phyloP scores from a whole-genome alignment of 2,329 filamentous ascomycete genomes.

The Colletotrichum sp. region DNA sequence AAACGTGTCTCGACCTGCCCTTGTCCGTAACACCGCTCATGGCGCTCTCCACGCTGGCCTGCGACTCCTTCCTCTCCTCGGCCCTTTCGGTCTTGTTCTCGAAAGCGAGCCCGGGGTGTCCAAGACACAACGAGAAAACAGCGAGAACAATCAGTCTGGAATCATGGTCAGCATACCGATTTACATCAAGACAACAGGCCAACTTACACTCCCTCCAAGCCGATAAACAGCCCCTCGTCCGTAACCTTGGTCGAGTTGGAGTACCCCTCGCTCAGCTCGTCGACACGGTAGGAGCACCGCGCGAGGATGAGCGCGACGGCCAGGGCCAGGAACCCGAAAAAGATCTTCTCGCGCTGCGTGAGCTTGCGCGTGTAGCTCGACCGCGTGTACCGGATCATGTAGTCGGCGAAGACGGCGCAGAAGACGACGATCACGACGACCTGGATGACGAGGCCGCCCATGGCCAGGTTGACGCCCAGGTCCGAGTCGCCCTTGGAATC shows the following conservation, averaged over 20 bases:
- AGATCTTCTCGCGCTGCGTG: conserved; percentile 38
- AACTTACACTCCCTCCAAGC: conserved; percentile 52
- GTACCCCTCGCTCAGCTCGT: conserved; percentile 69
- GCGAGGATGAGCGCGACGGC: conserved; percentile 65
- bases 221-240: conserved; percentile 56
- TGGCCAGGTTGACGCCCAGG: conserved; percentile 41
- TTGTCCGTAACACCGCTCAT: conserved; percentile 1
- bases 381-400: conserved; percentile 43
- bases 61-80: conserved; percentile 1
- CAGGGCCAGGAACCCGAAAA: conserved; percentile 54
- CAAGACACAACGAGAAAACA: conserved; percentile 38
- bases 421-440: conserved; percentile 60
- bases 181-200: neutral
- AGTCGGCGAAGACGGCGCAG: conserved; percentile 49
- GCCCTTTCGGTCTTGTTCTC: neutral
- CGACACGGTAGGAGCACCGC: conserved; percentile 66
- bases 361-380: conserved; percentile 16
- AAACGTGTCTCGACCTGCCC: neutral
- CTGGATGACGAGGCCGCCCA: conserved; percentile 61
- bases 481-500: conserved; percentile 47
- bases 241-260: conserved; percentile 53
- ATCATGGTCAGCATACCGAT: neutral
- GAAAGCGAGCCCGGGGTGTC: conserved; percentile 47
- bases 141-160: conserved; percentile 41
- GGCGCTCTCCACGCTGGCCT: conserved; percentile 2